A percentile compares a stretch with the other conserved stretches of the same genome.
phyloP scores from a whole-genome alignment of 257 asterid genomes.

The Penstemon barbatus region DNA sequence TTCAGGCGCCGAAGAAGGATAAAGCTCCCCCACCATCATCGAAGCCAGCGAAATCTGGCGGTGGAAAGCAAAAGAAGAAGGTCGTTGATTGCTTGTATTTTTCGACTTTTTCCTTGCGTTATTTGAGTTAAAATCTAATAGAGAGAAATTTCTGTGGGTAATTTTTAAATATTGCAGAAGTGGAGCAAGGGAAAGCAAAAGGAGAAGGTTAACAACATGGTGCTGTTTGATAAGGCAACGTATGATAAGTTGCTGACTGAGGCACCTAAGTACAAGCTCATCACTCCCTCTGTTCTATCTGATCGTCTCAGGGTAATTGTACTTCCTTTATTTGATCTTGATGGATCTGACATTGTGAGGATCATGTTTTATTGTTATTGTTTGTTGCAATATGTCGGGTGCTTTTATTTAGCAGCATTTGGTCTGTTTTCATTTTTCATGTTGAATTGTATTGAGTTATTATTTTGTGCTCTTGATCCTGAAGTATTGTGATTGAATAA shows the following conservation, averaged over 20 bases:
- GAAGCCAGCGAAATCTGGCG: constrained; percentile 89
- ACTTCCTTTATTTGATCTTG: not conserved
- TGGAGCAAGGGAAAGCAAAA: constrained; percentile 95
- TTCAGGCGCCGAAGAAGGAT: constrained; percentile 93
- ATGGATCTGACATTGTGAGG: not conserved
- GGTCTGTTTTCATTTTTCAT: too few relatives aligned
- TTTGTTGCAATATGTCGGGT: too few relatives aligned
- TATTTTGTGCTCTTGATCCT: too few relatives aligned
- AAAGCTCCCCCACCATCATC: constrained; percentile 91
- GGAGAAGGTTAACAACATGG: constrained; percentile 99
- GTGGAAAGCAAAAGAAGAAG: constrained; percentile 98
- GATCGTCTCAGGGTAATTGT: constrained; percentile 80
- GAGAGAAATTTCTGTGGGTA: not conserved
- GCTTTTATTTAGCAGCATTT: too few relatives aligned
- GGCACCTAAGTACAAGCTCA: constrained; percentile 91
- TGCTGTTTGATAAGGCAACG: constrained; percentile 75
- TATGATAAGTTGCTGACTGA: constrained; percentile 79
- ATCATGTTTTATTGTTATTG: not conserved
- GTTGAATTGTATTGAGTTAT: too few relatives aligned
- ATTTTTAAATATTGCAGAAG: constrained; percentile 27
- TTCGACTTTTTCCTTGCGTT: not conserved
- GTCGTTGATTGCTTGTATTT: constrained; percentile 25
- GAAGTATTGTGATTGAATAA: too few relatives aligned
- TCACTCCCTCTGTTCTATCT: constrained; percentile 87
- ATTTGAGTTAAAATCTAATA: constrained; percentile 9